These are phyloP conservation scores for Thelephora aurantiotincta DNA, from an alignment of 768 basidiomycete genomes.

Conservation along the genomic window DNA sequence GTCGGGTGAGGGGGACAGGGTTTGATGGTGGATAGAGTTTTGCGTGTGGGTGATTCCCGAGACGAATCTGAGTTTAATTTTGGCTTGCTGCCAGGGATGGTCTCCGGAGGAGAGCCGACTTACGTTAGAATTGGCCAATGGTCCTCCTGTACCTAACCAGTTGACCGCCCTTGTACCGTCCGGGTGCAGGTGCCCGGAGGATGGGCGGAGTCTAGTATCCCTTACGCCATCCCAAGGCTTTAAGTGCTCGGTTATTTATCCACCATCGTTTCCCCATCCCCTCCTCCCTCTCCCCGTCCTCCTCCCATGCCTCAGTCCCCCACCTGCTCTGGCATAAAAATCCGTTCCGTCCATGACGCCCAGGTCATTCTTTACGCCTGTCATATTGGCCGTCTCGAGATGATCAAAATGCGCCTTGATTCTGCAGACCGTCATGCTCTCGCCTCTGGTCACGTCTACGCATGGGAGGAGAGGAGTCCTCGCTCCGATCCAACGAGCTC, in stretches of 20 bases:
- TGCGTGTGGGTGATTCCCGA: no score
- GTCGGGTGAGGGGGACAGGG: no score
- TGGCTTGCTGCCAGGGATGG: no score
- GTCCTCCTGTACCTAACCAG: no score
- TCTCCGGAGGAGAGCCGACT: no score
- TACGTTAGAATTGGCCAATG: no score
- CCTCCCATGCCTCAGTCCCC: constrained; percentile 36
- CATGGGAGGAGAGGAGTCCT: constrained; percentile 66
- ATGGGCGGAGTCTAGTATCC: no score
- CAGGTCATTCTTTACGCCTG: constrained; percentile 73
- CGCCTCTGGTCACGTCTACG: constrained; percentile 36
- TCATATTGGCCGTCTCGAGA: constrained; percentile 43
- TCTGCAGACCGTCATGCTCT: constrained; percentile 47
- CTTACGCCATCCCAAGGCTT: no score
- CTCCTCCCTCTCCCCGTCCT: constrained; percentile 10
- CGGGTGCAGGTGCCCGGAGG: no score
- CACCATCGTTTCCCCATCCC: constrained; percentile 10
- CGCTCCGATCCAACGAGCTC: constrained; percentile 64
- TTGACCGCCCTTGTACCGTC: no score
- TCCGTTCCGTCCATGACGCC: constrained; percentile 64
- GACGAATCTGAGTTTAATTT: no score
- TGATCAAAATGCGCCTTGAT: constrained; percentile 68
- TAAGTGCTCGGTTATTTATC: neutral
- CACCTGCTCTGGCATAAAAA: constrained; percentile 57
- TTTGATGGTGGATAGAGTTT: no score